Evolutionary conservation across 257 asterid species (phyloP).

Genomic region (Osmanthus fragrans): DNA sequence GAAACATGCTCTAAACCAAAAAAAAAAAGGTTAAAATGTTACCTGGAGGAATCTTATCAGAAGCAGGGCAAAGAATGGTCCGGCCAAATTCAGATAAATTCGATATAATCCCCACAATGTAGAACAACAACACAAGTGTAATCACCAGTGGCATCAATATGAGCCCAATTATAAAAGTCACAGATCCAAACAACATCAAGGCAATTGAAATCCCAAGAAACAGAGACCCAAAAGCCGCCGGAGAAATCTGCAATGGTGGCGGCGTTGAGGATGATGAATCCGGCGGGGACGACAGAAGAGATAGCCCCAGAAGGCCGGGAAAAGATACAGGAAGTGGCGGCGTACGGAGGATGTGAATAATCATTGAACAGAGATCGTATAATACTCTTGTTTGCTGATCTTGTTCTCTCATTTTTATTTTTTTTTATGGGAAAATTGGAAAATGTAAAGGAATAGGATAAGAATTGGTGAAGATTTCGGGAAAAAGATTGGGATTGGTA

Average conservation of each 20-base stretch:
- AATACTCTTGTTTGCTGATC: constrained; percentile 37
- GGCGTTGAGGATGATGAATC: constrained; percentile 21
- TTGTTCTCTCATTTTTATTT: constrained; percentile 27
- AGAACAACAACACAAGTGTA: constrained; percentile 41
- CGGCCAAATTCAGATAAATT: constrained; percentile 44
- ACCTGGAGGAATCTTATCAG: constrained; percentile 28
- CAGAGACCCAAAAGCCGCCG: constrained; percentile 53
- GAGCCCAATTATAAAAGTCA: constrained; percentile 50
- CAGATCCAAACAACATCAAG: constrained; percentile 57
- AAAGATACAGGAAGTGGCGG: constrained; percentile 36
- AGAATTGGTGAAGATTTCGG: background rate
- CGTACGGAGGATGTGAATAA: constrained; percentile 36
- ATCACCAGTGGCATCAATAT: constrained; percentile 57
- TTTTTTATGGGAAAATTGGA: background rate
- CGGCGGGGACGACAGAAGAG: constrained; percentile 8
- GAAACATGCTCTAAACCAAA: background rate
- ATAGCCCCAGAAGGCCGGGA: constrained; percentile 17
- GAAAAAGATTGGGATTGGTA: constrained; percentile 10
- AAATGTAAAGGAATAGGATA: background rate
- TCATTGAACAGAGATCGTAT: constrained; percentile 50
- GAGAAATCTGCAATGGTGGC: constrained; percentile 34
- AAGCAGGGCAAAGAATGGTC: constrained; percentile 40
- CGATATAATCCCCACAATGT: constrained; percentile 39
- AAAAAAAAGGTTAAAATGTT: background rate
- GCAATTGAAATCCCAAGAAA: constrained; percentile 55